A percentile compares a stretch with the other conserved stretches of the same genome.
Evolutionary conservation across 2,329 filamentous ascomycete genomes (phyloP).

Genomic region (Thielaviopsis musarum): DNA sequence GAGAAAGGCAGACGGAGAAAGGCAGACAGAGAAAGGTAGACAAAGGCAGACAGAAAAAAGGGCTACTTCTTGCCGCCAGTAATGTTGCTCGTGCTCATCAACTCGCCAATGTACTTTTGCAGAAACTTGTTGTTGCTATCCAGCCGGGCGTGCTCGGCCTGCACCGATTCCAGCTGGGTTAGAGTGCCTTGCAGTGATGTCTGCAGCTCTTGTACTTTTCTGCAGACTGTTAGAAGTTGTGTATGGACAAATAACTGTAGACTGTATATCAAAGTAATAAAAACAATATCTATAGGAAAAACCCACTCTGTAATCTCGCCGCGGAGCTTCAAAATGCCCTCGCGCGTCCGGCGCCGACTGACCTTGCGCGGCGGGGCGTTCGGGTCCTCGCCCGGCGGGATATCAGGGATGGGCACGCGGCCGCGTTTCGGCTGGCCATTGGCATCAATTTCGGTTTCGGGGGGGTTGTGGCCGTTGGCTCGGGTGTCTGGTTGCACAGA

Average conservation of each 20-base stretch:
- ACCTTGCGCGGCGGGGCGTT: not conserved
- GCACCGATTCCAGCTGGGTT: conserved; percentile 85
- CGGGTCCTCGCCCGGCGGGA: not conserved
- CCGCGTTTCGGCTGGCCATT: not conserved
- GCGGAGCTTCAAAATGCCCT: not conserved
- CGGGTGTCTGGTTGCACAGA: not conserved
- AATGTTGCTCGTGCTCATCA: conserved; percentile 75
- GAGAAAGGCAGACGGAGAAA: not conserved
- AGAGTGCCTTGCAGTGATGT: conserved; percentile 79
- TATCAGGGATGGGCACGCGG: not conserved
- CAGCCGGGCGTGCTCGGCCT: conserved; percentile 88
- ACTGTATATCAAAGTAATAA: not conserved
- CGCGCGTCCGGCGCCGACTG: not conserved
- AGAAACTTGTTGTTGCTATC: conserved; percentile 95
- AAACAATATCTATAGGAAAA: not conserved
- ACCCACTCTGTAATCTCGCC: not conserved
- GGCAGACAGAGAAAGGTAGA: too few relatives aligned
- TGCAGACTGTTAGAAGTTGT: conserved; percentile 22
- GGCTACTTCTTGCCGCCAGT: conserved; percentile 42
- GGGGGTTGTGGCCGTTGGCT: not conserved
- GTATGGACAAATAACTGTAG: not conserved
- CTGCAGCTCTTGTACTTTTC: conserved; percentile 78
- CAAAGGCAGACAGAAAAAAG: not conserved
- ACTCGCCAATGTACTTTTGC: conserved; percentile 92
- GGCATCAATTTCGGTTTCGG: not conserved